Percentiles rank a stretch among this genome's conserved stretches.
These are phyloP conservation scores for Capronia epimyces DNA, from an alignment of 2,329 filamentous ascomycete genomes.

Conservation along the genomic window DNA sequence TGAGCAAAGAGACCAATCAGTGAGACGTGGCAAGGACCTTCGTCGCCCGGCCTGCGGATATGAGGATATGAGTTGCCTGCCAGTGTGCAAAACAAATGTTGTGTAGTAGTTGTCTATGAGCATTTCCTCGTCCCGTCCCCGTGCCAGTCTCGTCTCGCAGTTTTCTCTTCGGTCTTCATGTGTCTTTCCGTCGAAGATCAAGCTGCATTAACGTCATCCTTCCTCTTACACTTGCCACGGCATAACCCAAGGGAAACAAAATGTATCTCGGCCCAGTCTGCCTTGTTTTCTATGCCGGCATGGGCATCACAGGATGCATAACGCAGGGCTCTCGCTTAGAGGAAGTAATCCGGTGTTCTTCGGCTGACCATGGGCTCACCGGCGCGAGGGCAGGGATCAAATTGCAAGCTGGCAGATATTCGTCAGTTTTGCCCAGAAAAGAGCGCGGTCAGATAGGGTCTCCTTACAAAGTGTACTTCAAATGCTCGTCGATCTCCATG, in stretches of 20 bases:
- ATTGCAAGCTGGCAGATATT: constrained; percentile 70
- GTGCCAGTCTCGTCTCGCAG: neutral
- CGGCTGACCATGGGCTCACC: constrained; percentile 98
- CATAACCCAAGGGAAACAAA: neutral
- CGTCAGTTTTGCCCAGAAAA: constrained; percentile 4
- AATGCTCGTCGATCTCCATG: constrained; percentile 99
- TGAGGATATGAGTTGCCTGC: neutral
- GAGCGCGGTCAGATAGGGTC: constrained; percentile 28
- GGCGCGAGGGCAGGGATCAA: constrained; percentile 93
- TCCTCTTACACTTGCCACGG: neutral
- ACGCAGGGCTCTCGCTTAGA: constrained; percentile 47
- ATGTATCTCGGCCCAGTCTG: neutral
- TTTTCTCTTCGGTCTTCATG: neutral
- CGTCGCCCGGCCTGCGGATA: neutral
- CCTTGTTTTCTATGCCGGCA: neutral
- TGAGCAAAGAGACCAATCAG: neutral
- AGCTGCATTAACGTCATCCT: neutral
- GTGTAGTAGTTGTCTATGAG: constrained; percentile 2
- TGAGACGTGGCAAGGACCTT: neutral
- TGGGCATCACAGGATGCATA: neutral
- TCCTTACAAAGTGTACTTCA: constrained; percentile 98
- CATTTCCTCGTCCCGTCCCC: neutral
- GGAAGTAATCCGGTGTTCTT: constrained; percentile 97
- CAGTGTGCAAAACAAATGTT: neutral
- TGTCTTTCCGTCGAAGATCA: neutral